A percentile compares a stretch with the other conserved stretches of the same genome.
phyloP scores from a whole-genome alignment of 2,329 filamentous ascomycete genomes.

The Colletotrichum lindemuthianum region DNA sequence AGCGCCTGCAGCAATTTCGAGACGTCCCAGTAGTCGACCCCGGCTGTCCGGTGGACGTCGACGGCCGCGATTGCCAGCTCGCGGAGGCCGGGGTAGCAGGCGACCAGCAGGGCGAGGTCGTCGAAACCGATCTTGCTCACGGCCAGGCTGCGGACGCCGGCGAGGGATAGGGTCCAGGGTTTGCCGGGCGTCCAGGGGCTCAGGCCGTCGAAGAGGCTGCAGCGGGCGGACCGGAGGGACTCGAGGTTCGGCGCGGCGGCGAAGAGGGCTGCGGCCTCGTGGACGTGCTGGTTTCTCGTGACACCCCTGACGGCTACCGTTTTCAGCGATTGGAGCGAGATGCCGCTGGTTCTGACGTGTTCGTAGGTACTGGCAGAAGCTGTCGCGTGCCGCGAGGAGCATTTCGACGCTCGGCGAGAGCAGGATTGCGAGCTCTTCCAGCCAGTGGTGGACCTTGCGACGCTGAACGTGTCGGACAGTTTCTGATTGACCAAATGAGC shows the following conservation, averaged over 20 bases:
- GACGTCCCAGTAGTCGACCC: conserved; percentile 18
- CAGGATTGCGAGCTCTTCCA: conserved; percentile 24
- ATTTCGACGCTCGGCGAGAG: conserved; percentile 16
- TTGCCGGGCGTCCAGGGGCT: conserved; percentile 10
- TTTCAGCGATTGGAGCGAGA: background rate
- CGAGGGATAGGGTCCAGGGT: conserved; percentile 8
- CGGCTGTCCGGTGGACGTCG: conserved; percentile 22
- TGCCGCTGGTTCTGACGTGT: conserved; percentile 16
- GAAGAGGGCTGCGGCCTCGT: conserved; percentile 17
- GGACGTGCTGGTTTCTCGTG: conserved; percentile 20
- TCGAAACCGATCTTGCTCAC: conserved; percentile 16
- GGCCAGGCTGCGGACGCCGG: background rate
- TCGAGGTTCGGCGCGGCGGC: conserved; percentile 23
- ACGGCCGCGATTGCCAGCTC: conserved; percentile 17
- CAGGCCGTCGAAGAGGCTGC: conserved; percentile 20
- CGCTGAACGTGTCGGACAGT: background rate
- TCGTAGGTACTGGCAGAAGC: conserved; percentile 19
- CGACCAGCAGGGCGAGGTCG: conserved; percentile 17
- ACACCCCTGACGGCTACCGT: conserved; percentile 1
- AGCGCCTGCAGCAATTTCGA: conserved; percentile 23
- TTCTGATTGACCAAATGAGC: background rate
- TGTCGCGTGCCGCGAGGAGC: conserved; percentile 17
- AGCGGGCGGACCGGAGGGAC: background rate
- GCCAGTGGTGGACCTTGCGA: conserved; percentile 21
- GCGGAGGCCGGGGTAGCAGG: conserved; percentile 14